Percentiles rank a stretch among this genome's conserved stretches.
Conservation (phyloP, 176 grass and related monocot species). For the Oryza longistaminata region DNA sequence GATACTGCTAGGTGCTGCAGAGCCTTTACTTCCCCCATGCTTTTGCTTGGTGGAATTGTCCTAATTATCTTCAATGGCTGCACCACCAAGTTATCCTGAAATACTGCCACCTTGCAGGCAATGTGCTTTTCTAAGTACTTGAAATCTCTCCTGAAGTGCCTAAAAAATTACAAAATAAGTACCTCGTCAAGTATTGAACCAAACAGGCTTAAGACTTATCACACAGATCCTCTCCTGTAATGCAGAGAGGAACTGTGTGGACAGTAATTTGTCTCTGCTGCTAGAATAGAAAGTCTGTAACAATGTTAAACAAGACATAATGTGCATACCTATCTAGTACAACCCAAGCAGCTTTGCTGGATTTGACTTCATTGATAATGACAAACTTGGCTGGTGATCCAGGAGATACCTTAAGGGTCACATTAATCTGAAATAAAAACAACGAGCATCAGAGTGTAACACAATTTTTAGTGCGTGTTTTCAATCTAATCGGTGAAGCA, state of each 20-base stretch:
- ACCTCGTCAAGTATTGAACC: not conserved
- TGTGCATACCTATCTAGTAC: slow-evolving; percentile 60
- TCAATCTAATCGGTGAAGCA: not conserved
- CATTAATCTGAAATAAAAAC: slow-evolving; percentile 48
- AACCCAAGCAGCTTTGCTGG: slow-evolving; percentile 65
- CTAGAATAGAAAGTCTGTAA: not conserved
- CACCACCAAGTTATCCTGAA: slow-evolving; percentile 54
- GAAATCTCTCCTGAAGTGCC: slow-evolving; percentile 66
- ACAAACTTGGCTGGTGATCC: slow-evolving; percentile 63
- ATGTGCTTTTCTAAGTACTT: slow-evolving; percentile 66
- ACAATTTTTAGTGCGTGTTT: not conserved
- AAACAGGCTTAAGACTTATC: not conserved
- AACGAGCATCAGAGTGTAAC: slow-evolving; percentile 25
- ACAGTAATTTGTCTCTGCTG: no score
- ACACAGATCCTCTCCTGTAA: no score
- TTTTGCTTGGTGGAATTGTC: slow-evolving; percentile 47
- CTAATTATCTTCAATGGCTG: slow-evolving; percentile 35
- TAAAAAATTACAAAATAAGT: slow-evolving; percentile 27
- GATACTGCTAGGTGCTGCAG: slow-evolving; percentile 26
- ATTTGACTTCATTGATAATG: slow-evolving; percentile 61
- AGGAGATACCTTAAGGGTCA: slow-evolving; percentile 54
- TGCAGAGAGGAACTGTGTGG: no score
- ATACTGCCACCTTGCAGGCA: slow-evolving; percentile 62
- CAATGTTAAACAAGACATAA: slow-evolving; percentile 14
- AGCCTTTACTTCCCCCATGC: slow-evolving; percentile 33